A percentile compares a stretch with the other conserved stretches of the same genome.
These are phyloP conservation scores for Exophiala viscosa DNA, from an alignment of 2,329 filamentous ascomycete genomes.

Conservation along the genomic window DNA sequence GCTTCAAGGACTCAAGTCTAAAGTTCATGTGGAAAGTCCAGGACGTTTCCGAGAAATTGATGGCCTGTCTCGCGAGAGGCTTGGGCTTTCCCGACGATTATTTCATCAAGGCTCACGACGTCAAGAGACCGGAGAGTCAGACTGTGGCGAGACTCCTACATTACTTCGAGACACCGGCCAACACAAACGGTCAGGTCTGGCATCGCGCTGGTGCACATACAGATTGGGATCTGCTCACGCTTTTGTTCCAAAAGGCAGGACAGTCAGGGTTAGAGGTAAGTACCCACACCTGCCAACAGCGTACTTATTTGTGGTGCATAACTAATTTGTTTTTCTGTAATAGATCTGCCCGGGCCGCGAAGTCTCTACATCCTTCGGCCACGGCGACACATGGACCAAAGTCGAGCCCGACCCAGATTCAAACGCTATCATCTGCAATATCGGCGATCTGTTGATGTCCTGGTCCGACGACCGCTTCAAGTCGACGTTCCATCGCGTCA, in stretches of 20 bases:
- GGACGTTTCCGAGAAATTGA: constrained; percentile 52
- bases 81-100: constrained; percentile 56
- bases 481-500: constrained; percentile 62
- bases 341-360: constrained; percentile 45
- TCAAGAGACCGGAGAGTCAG: constrained; percentile 49
- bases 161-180: constrained; percentile 48
- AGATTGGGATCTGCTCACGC: constrained; percentile 61
- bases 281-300: background rate
- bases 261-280: constrained; percentile 50
- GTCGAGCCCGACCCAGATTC: constrained; percentile 49
- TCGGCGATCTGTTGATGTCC: constrained; percentile 58
- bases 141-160: constrained; percentile 56
- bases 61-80: constrained; percentile 57
- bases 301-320: background rate
- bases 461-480: constrained; percentile 63
- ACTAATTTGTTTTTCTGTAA: background rate
- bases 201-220: constrained; percentile 59
- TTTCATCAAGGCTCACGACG: constrained; percentile 55
- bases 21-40: constrained; percentile 56
- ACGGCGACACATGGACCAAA: constrained; percentile 61
- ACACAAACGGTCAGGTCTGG: constrained; percentile 12
- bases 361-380: constrained; percentile 56
- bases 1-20: constrained; percentile 46
- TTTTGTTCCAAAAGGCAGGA: constrained; percentile 60
- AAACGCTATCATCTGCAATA: constrained; percentile 60